phyloP scores from a whole-genome alignment of 441 rosid genomes.

The Metrosideros polymorpha region DNA sequence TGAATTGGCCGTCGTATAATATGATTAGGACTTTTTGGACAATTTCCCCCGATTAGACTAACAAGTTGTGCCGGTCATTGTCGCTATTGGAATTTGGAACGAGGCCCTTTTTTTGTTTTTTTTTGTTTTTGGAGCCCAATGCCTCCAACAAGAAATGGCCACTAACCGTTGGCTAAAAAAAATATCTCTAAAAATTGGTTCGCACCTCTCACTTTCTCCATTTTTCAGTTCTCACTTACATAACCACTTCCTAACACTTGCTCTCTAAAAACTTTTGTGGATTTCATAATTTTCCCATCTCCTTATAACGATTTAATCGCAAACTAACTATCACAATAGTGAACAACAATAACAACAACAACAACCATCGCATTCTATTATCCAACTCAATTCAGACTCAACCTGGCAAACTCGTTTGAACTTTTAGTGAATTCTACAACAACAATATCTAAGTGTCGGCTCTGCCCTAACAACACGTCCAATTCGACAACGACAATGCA shows the following conservation, averaged over 20 bases:
- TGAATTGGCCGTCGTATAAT: too few species aligned
- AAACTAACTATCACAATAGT: background rate
- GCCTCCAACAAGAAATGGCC: too few species aligned
- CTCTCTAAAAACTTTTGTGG: background rate
- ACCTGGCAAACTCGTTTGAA: background rate
- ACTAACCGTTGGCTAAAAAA: background rate
- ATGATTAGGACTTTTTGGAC: too few species aligned
- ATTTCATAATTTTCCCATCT: background rate
- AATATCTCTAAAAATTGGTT: background rate
- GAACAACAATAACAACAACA: background rate
- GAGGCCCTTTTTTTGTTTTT: background rate
- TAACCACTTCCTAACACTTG: background rate
- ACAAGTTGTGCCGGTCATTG: background rate
- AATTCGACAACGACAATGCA: background rate
- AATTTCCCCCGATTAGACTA: too few species aligned
- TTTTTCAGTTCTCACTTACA: background rate
- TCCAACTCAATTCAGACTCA: background rate
- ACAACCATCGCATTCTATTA: background rate
- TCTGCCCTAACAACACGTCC: background rate
- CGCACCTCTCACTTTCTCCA: background rate
- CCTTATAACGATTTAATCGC: background rate
- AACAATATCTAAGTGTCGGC: too few species aligned
- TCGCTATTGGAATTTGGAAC: background rate
- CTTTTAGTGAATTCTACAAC: too few species aligned
- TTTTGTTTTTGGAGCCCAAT: too few species aligned